Base-by-base conservation (phyloP, 2,329 filamentous ascomycete species). In the Xylariomycetidae sp. region DNA sequence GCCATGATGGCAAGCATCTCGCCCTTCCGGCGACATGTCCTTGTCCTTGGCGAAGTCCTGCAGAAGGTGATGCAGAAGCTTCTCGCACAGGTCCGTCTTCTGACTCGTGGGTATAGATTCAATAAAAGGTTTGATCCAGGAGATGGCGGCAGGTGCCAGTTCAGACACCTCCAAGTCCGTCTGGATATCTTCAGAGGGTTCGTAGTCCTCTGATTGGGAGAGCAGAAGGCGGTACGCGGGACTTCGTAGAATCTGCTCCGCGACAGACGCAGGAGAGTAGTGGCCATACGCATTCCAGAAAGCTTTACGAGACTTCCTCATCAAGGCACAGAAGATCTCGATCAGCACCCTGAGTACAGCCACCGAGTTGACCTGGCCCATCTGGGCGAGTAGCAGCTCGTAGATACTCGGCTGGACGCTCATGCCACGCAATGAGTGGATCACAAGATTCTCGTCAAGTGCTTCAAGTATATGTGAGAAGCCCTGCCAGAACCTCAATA, bases 281-380 rank as follows among this genome's bases (percentile, higher is more conserved):
- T 87, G 77, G 31, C 85, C 82, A 63, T 94, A 82, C 2, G 88
- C 82, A 49, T 88, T 83, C 90, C 90, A 96, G 49, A 96, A 92
- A 27, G 85, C 84, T 34, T 74, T 75, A 0, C 88, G 74, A 0
- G 86, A 83, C 48, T 85, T 88, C 44, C 81, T 74, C 33, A 96
- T 67, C 12, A 96, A 71, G 10, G 68, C 69, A 27, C 76, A 77
- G 40, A 95, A 74, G 2, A 82, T 79, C 36, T 80, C 77, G 28
- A 94, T 70, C 12, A 92, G 68, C 37, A 81, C 72, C 10, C 80
- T 69, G 38, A 94, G 68, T 15, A 85, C 76, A 3, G 67, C 64
- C 36, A 73, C 70, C 11, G 69, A 69, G 26, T 64, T 62, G 35
- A 71, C 69, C 5, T 43, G 41, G 27, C 64, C 58, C 19, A 80